Conservation (phyloP, 2,329 filamentous ascomycete genomes). For the Septoria linicola region DNA sequence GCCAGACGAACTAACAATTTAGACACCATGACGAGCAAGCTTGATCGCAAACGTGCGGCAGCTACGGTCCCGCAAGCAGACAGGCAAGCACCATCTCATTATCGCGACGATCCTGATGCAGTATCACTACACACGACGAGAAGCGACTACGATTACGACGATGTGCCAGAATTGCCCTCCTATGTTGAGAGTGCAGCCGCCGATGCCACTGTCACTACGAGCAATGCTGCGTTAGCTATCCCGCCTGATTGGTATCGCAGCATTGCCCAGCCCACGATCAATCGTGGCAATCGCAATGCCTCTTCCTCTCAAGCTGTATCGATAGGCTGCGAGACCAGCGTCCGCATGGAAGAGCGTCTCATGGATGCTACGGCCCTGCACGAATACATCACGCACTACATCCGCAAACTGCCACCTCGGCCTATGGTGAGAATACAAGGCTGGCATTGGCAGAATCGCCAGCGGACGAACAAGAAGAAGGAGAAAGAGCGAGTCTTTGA, state of each 20-base stretch:
- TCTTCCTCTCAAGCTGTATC: slow-evolving; percentile 16
- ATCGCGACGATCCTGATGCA: slow-evolving; percentile 30
- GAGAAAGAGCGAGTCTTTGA: slow-evolving; percentile 31
- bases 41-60: slow-evolving; percentile 16
- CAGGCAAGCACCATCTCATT: slow-evolving; percentile 11
- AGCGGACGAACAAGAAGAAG: slow-evolving; percentile 32
- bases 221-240: background rate
- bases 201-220: slow-evolving; percentile 1
- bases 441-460: slow-evolving; percentile 29
- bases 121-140: slow-evolving; percentile 35
- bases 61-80: slow-evolving; percentile 9
- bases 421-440: slow-evolving; percentile 31
- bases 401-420: slow-evolving; percentile 26
- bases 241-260: slow-evolving; percentile 22
- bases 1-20: background rate
- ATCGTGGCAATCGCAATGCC: slow-evolving; percentile 10
- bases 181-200: slow-evolving; percentile 32
- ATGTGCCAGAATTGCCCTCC: slow-evolving; percentile 30
- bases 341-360: slow-evolving; percentile 33
- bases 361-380: slow-evolving; percentile 26
- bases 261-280: slow-evolving; percentile 19
- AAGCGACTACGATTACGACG: slow-evolving; percentile 32
- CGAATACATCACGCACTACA: slow-evolving; percentile 30
- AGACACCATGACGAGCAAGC: background rate
- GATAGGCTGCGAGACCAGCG: slow-evolving; percentile 26